phyloP scores from a whole-genome alignment of 768 basidiomycete genomes.

The Suillus plorans region DNA sequence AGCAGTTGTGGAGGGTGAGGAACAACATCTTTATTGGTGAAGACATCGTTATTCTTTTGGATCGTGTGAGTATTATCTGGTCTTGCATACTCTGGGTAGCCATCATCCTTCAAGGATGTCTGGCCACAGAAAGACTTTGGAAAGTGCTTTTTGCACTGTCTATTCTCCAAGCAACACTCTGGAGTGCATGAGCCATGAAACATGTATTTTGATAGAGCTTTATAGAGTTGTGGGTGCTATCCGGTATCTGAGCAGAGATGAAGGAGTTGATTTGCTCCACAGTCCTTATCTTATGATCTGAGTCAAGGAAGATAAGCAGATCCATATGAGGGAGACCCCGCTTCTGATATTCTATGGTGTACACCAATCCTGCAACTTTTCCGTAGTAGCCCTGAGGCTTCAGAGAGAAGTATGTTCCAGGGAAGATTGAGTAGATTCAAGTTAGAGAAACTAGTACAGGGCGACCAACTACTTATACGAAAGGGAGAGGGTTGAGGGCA shows the following conservation, averaged over 20 bases:
- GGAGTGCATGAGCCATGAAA: no score
- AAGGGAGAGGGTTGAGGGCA: no score
- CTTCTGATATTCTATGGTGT: constrained; percentile 61
- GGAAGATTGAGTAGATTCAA: no score
- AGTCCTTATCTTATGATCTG: constrained; percentile 31
- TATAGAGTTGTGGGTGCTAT: constrained; percentile 23
- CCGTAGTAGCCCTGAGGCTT: constrained; percentile 45
- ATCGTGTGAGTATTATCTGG: constrained; percentile 34
- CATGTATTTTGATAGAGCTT: no score
- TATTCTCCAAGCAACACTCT: no score
- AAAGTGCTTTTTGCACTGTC: constrained; percentile 27
- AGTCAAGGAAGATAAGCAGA: constrained; percentile 41
- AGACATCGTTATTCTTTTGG: constrained; percentile 17
- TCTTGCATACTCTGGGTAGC: constrained; percentile 39
- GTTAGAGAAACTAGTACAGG: no score
- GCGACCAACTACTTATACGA: no score
- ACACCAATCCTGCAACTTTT: constrained; percentile 40
- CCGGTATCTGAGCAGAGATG: constrained; percentile 44
- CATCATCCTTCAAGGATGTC: constrained; percentile 38
- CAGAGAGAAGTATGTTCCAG: no score
- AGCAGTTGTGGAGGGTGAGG: constrained; percentile 38
- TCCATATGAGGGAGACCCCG: constrained; percentile 56
- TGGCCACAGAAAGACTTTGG: constrained; percentile 37
- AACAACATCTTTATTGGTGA: constrained; percentile 44
- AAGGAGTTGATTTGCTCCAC: constrained; percentile 39